Base-by-base conservation (phyloP, 2,329 filamentous ascomycete genomes). In the Fusarium irregulare region DNA sequence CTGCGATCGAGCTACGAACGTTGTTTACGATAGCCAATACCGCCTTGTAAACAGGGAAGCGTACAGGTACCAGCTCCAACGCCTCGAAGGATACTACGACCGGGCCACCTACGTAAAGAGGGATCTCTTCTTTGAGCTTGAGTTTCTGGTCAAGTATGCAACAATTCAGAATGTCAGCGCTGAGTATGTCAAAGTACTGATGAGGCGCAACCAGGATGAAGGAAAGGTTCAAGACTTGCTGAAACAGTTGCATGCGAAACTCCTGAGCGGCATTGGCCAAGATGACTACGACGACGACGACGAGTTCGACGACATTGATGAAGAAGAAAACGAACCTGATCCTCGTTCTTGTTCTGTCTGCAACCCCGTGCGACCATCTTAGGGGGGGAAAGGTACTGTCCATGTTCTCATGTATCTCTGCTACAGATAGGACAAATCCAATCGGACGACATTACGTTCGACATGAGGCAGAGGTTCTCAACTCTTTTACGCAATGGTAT, bases 131-230 rank as follows among this genome's bases (percentile, higher is more conserved):
- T 41, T n/a, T 32, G 48, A 28, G 30, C 34, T 66, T 3, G 48
- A 64, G 34, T 64, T 66, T 28, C 20, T 66, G 1, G 34, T 48
- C 23, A 18, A 59, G 12, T n/a, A 66, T 20, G 37, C 63, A 12
- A 66, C 59, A 3, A 6, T 5, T 10, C 20, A 7, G 7, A 66
- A 66, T 7, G 47, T 45, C 18, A 28, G 13, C 2, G 6, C 11
- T 2, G 42, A 54, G 23, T 41, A 51, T 41, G 23, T 59, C 20
- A 13, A 54, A 27, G 14, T 3, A 14, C 23, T 48, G 1, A 25
- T 58, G 25, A 5, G n/a, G 2, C 10, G 25, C 16, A 21, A 25
- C 2, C 13, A 12, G 4, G 4, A 7, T 4, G 7, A 9, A 13
- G 16, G 18, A 2, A 12, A 27, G 21, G 7, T 54, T 18, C 18